Evolutionary conservation across 345 rosid species (phyloP).

Genomic region (Atalantia buxifolia): DNA sequence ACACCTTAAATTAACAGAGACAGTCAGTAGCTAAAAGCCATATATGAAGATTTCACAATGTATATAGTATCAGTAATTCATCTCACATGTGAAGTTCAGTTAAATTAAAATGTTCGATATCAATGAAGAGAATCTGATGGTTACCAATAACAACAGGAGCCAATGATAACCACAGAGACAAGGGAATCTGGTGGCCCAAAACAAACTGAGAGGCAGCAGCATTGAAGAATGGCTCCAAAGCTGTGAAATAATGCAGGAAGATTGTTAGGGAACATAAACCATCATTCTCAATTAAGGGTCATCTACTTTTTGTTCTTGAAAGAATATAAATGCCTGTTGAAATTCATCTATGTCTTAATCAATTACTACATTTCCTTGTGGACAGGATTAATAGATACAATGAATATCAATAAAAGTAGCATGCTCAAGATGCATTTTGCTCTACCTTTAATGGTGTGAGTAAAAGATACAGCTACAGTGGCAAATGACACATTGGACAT

Average conservation of each 20-base stretch:
- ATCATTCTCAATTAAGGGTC: background rate
- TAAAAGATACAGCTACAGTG: conserved; percentile 55
- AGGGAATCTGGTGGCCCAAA: conserved; percentile 47
- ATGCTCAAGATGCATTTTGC: background rate
- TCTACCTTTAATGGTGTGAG: conserved; percentile 54
- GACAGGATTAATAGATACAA: background rate
- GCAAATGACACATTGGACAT: conserved; percentile 58
- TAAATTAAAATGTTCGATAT: background rate
- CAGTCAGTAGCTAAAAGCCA: background rate
- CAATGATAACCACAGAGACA: conserved; percentile 45
- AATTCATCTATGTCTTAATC: background rate
- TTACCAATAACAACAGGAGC: conserved; percentile 56
- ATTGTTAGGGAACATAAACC: background rate
- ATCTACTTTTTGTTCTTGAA: background rate
- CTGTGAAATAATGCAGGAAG: conserved; percentile 19
- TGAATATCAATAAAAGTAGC: background rate
- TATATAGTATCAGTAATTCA: background rate
- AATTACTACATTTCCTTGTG: background rate
- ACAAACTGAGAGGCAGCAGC: conserved; percentile 57
- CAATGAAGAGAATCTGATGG: background rate
- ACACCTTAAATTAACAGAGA: conserved; percentile 35
- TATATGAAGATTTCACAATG: background rate
- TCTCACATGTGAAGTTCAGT: background rate
- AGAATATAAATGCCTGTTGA: background rate
- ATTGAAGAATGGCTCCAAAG: conserved; percentile 53